Evolutionary conservation across 805 yeast genomes (phyloP), one percentile per base, ranked within the genome.

Genomic region (Saccharomycopsis sp.): DNA sequence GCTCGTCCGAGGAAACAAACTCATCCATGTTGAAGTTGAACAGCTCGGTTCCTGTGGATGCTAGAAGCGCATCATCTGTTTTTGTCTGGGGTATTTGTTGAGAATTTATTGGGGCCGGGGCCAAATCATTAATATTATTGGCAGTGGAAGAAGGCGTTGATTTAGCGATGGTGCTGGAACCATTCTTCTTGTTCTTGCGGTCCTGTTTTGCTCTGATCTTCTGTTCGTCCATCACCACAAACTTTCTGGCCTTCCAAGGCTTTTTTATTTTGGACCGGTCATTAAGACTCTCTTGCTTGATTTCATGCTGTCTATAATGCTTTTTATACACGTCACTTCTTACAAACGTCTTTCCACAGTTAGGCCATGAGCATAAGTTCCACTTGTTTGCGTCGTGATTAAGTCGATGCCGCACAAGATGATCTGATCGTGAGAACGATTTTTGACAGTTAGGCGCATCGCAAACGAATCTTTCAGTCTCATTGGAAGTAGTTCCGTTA

Each of bases 341-440:
- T 1, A 84, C 88, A 73, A 84, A 84, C 0, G 83, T 79, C 67
- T 81, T 82, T 2, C 77, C 77, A 68, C 89, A 84, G 3, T 70
- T 68, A 9, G 76, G 68, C 61, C 69, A 73, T 1, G 66, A 59
- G 67, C 89, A 84, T 25, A 71, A 72, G 64, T 73, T 83, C 5
- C 83, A 80, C 60, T 76, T 75, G 20, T 75, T 75, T 0, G 80
- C 79, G 66, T 77, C 74, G 62, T 84, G 89, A 64, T 84, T 84
- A 54, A 84, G 72, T 63, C 81, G 77, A 65, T 84, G 89, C 54
- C 89, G 70, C 5, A 85, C 76, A 35, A 84, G 66, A 70, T 84
- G 89, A 65, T 84, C 89, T 1, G 82, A 77, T 52, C 88, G 66
- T 17, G 81, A 76, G 61, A 84, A 84, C 17, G 75, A 73, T 66